Conservation (phyloP, 2,329 filamentous ascomycete genomes). For the Cercospora sojina region DNA sequence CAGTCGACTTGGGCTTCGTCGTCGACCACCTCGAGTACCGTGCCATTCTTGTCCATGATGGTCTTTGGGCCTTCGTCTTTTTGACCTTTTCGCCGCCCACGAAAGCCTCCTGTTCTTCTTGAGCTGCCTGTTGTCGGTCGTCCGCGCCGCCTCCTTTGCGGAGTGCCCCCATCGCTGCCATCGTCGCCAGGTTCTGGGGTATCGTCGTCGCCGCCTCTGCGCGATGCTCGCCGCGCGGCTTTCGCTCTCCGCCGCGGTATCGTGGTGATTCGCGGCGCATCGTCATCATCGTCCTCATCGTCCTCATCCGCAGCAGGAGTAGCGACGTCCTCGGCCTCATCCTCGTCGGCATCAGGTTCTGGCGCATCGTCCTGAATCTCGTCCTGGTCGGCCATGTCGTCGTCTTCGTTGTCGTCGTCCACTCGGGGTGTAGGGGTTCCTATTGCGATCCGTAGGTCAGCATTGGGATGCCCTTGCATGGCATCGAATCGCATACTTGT, state of each 20-base stretch:
- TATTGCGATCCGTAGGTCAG: constrained; percentile 17
- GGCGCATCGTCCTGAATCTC: constrained; percentile 27
- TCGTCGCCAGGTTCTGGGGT: constrained; percentile 53
- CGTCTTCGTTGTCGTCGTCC: constrained; percentile 32
- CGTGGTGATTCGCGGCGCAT: constrained; percentile 34
- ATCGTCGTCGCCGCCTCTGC: constrained; percentile 58
- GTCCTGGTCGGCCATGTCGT: constrained; percentile 36
- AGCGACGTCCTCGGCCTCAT: constrained; percentile 28
- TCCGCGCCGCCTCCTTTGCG: constrained; percentile 51
- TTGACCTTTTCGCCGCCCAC: constrained; percentile 70
- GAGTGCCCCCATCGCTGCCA: constrained; percentile 50
- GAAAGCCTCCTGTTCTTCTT: constrained; percentile 57
- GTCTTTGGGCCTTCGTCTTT: constrained; percentile 77
- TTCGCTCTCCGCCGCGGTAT: constrained; percentile 44
- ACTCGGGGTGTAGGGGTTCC: constrained; percentile 31
- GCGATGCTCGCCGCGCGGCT: constrained; percentile 31
- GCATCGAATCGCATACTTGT: constrained; percentile 17
- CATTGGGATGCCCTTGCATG: constrained; percentile 10
- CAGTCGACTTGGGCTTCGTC: constrained; percentile 89
- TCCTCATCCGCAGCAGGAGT: constrained; percentile 33
- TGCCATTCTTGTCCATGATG: constrained; percentile 90
- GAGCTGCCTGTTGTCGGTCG: constrained; percentile 43
- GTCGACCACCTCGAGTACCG: constrained; percentile 82
- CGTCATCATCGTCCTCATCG: constrained; percentile 36
- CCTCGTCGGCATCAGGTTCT: constrained; percentile 23